Evolutionary conservation across 1,139 yeast genomes (phyloP).

Genomic region (Lodderomyces beijingensis): DNA sequence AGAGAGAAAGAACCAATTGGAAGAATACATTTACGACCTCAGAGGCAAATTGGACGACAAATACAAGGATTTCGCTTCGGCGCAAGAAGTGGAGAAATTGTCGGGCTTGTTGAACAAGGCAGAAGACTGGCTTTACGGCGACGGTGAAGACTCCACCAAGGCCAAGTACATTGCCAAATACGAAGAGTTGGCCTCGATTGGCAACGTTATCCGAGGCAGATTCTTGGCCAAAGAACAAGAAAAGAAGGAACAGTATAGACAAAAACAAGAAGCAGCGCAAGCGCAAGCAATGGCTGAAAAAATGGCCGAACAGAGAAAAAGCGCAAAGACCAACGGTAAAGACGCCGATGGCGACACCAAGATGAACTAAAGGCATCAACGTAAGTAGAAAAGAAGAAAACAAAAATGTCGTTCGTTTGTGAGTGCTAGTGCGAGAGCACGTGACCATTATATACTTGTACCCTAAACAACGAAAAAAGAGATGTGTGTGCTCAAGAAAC

Average conservation of each 20-base stretch:
- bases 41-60: constrained; percentile 96
- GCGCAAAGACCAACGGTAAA: constrained; percentile 20
- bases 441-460: too few species aligned
- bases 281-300: constrained; percentile 89
- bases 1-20: constrained; percentile 96
- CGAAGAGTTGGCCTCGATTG: constrained; percentile 93
- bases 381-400: neutral
- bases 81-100: constrained; percentile 82
- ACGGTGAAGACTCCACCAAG: constrained; percentile 93
- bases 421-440: too few species aligned
- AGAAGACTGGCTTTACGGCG: constrained; percentile 98
- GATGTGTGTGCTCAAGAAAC: too few species aligned
- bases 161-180: constrained; percentile 97
- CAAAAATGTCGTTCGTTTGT: constrained; percentile 2
- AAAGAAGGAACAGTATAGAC: constrained; percentile 82
- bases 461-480: too few species aligned
- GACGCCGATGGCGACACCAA: constrained; percentile 44
- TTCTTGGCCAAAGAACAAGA: constrained; percentile 93
- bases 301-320: constrained; percentile 74
- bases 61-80: constrained; percentile 84
- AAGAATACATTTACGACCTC: constrained; percentile 95
- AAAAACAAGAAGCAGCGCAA: constrained; percentile 84
- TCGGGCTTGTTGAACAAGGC: constrained; percentile 71
- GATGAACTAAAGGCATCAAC: constrained; percentile 22
- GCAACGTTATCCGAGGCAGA: constrained; percentile 94